phyloP scores from a whole-genome alignment of 2,329 filamentous ascomycete species.

The Dichotomopilus funicola region DNA sequence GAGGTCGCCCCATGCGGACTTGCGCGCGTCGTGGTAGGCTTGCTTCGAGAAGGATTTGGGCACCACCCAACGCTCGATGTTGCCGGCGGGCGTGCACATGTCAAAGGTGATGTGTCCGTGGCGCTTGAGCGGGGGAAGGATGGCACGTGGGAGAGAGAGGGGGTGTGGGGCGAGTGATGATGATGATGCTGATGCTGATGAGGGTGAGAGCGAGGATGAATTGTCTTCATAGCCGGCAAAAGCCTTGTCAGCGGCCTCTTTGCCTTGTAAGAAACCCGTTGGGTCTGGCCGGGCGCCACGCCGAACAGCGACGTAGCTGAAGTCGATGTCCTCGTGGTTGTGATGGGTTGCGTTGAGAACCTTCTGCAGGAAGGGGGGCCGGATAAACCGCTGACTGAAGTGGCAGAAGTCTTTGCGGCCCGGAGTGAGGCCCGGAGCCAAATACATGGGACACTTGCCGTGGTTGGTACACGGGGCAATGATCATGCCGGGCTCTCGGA shows the following conservation, averaged over 20 bases:
- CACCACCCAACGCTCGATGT: constrained; percentile 89
- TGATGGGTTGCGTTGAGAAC: constrained; percentile 61
- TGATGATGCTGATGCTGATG: no score
- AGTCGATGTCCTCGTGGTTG: constrained; percentile 87
- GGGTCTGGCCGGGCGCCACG: constrained; percentile 54
- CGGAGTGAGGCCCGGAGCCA: constrained; percentile 56
- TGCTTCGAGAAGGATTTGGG: constrained; percentile 72
- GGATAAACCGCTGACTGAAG: constrained; percentile 82
- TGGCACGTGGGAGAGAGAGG: constrained; percentile 67
- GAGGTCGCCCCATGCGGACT: constrained; percentile 83
- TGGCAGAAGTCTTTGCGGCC: constrained; percentile 87
- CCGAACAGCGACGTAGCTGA: constrained; percentile 81
- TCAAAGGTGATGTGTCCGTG: constrained; percentile 84
- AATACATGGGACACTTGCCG: constrained; percentile 81
- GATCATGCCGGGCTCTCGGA: constrained; percentile 56
- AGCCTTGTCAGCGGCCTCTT: constrained; percentile 55
- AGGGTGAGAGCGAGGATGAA: constrained; percentile 21
- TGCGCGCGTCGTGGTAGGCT: constrained; percentile 88
- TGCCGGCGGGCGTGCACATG: constrained; percentile 78
- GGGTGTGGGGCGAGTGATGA: constrained; percentile 38
- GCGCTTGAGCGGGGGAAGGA: constrained; percentile 79
- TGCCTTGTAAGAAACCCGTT: constrained; percentile 37
- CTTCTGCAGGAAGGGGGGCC: constrained; percentile 73
- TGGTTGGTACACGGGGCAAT: constrained; percentile 85
- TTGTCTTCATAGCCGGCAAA: constrained; percentile 63